These are phyloP conservation scores for Xylariomycetidae sp. DNA, from an alignment of 2,329 filamentous ascomycete genomes.

Conservation along the genomic window DNA sequence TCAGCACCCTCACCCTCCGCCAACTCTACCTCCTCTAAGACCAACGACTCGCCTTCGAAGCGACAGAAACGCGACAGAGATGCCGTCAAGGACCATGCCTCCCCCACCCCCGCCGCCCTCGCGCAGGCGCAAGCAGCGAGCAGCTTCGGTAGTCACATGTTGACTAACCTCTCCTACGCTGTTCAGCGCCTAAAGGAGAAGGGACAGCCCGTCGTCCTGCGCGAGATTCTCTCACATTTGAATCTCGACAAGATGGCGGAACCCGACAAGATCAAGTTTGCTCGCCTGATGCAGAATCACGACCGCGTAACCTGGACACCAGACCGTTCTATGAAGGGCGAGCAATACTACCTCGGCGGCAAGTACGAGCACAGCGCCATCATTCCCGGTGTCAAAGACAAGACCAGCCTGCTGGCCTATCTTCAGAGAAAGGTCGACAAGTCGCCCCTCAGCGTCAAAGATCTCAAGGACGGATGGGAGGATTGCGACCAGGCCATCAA, in stretches of 20 bases:
- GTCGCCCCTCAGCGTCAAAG: conserved; percentile 76
- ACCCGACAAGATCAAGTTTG: conserved; percentile 59
- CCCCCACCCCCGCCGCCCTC: conserved; percentile 26
- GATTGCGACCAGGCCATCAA: conserved; percentile 76
- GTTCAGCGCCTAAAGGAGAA: conserved; percentile 76
- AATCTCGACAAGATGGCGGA: conserved; percentile 62
- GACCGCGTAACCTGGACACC: too few species aligned
- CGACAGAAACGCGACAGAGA: conserved; percentile 53
- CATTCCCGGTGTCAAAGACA: conserved; percentile 72
- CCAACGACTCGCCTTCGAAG: conserved; percentile 57
- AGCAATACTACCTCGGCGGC: too few species aligned
- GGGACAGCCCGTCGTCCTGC: conserved; percentile 62
- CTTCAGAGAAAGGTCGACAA: conserved; percentile 79
- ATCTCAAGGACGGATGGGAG: conserved; percentile 94
- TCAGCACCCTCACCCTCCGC: conserved; percentile 53
- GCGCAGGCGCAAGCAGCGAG: conserved; percentile 51
- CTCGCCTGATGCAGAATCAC: conserved; percentile 63
- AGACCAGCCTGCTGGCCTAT: conserved; percentile 71
- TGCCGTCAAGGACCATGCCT: conserved; percentile 15
- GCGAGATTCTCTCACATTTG: conserved; percentile 76
- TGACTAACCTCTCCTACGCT: conserved; percentile 84
- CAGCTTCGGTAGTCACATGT: conserved; percentile 72
- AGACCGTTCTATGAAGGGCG: too few species aligned
- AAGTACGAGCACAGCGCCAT: conserved; percentile 80
- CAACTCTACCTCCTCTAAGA: conserved; percentile 37